Base-by-base conservation (phyloP, 805 yeast species). In the Saccharomycopsis sp. region DNA sequence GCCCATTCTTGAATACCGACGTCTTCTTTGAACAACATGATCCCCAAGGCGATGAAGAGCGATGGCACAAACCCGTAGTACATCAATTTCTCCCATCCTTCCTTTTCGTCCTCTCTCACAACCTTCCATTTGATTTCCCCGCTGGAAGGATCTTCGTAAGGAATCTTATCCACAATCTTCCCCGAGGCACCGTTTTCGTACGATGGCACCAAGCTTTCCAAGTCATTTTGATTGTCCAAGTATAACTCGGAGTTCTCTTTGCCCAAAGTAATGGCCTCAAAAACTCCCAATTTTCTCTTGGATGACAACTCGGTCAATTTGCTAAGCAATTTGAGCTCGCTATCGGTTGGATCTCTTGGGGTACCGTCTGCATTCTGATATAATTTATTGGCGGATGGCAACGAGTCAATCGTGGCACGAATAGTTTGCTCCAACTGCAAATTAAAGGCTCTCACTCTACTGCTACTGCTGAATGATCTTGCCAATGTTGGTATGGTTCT, bases 51-150 rank as follows among this genome's bases (percentile, higher is more conserved):
- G 62, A 83, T 74, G 53, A 81, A 73, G 67, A 86, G 75, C 24
- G 84, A 82, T 18, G 96, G 96, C 59, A 89, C 79, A 63, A 85
- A 86, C 57, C 84, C 74, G 70, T 79, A 85, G 73, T 84, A 88
- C 65, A 84, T 83, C 57, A 87, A 76, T 62, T 76, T 75, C 69
- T 89, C 96, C 96, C 96, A 89, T 53, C 95, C 95, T 73, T 89
- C 95, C 67, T 83, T 83, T 65, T 80, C 83, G 56, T 84, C 81
- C 68, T 83, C 90, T 62, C 94, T 79, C 51, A 89, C 83, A 57
- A 88, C 73, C 65, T 82, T 79, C 95, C 94, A 89, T 66, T 83
- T 82, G 65, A 88, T 79, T 66, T 83, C 86, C 41, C 96, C 96
- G 16, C 89, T 84, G 46, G 82, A 75, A 50, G 86, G 83, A 71